These are phyloP conservation scores for Rickenella mellea DNA, from an alignment of 768 basidiomycete species.

Conservation along the genomic window DNA sequence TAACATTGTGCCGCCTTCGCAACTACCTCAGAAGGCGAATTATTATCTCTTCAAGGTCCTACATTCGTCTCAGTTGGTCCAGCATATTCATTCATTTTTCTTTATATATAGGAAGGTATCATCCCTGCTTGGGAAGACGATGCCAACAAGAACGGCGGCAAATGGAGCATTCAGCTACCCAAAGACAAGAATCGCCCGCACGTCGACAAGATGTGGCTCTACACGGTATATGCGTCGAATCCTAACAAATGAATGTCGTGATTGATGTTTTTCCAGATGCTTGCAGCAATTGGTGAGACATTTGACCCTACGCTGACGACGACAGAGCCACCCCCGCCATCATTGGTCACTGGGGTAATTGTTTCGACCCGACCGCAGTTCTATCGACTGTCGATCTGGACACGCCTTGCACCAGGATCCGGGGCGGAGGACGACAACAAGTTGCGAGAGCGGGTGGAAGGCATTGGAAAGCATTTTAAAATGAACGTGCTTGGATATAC, in stretches of 20 bases:
- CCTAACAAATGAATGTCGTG: slow-evolving; percentile 3
- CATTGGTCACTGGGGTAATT: slow-evolving; percentile 78
- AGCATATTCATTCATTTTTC: slow-evolving; percentile 3
- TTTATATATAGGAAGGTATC: slow-evolving; percentile 64
- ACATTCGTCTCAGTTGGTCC: not conserved
- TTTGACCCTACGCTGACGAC: slow-evolving; percentile 75
- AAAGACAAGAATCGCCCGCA: slow-evolving; percentile 81
- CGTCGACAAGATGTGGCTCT: slow-evolving; percentile 97
- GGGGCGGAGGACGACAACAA: slow-evolving; percentile 34
- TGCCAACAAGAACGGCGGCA: slow-evolving; percentile 94
- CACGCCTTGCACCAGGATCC: slow-evolving; percentile 59
- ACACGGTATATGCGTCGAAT: slow-evolving; percentile 54
- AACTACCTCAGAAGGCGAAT: slow-evolving; percentile 92
- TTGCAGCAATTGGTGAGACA: slow-evolving; percentile 98
- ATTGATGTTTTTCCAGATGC: slow-evolving; percentile 55
- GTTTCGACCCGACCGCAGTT: slow-evolving; percentile 91
- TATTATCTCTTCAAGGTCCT: slow-evolving; percentile 96
- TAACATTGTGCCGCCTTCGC: slow-evolving; percentile 93
- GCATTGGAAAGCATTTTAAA: slow-evolving; percentile 88
- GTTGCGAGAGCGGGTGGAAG: slow-evolving; percentile 73
- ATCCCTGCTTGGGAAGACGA: slow-evolving; percentile 98
- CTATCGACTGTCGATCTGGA: slow-evolving; percentile 98
- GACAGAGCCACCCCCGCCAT: slow-evolving; percentile 32
- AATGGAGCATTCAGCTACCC: slow-evolving; percentile 97
- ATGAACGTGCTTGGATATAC: slow-evolving; percentile 74